Evolutionary conservation across 2,329 filamentous ascomycete genomes (phyloP), one percentile per base, ranked within the genome.

Genomic region (Monilinia fructigena): DNA sequence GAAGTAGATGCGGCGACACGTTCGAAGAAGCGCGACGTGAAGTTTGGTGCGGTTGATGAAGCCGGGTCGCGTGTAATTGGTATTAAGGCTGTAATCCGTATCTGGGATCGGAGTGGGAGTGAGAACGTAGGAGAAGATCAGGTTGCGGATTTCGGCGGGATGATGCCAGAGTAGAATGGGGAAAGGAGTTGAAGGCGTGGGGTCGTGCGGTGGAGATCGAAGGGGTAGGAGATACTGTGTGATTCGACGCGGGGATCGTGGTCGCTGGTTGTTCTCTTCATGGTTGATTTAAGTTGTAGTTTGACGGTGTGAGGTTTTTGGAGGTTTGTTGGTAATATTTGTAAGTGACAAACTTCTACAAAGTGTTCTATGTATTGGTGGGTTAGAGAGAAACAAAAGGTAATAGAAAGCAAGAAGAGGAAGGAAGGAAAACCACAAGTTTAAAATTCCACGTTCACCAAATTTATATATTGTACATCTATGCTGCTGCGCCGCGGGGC

Each of bases 1-100:
- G 3, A 70, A 66, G 38, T 74, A 74, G 53, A 68, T 60, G 1
- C 62, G 60, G 11, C 71, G 70, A 35, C 72, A 73, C 31, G 70
- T 71, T 38, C 61, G 67, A 16, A 74, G 69, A 20, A 74, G 66
- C 7, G 67, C 47, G n/a, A 63, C 69, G 47, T 42, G 28, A 8
- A 74, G 59, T 18, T 28, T 55, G 2, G 66, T 66, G 18, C 62
- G 62, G 16, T 61, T 54, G 0, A 66, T 70, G 50, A 68, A 72
- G 16, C 68, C 68, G 12, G 72, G 71, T 3, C 70, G 66, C 2
- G 68, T 67, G 55, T 67, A 70, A 45, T 69, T 38, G 38, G 55
- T 68, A 50, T 65, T 61, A 50, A 23, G 60, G 26, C 40, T 5
- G 50, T 55, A 63, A 0, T 40, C 18, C 16, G 50, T 28, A 18